Conservation (phyloP, 345 rosid genomes). For the Rhodomyrtus tomentosa region DNA sequence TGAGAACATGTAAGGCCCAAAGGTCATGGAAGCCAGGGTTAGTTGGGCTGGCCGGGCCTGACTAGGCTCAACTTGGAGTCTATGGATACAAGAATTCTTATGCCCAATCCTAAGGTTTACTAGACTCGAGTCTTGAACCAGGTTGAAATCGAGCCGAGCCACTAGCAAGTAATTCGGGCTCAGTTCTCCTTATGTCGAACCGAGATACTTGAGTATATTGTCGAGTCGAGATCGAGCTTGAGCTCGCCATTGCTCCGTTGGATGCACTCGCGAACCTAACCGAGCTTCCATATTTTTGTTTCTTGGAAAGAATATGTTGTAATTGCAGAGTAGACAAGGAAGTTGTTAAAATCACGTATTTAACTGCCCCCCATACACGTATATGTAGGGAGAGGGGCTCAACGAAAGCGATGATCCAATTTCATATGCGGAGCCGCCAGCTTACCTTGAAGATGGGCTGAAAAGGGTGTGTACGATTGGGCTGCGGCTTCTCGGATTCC, state of each 20-base stretch:
- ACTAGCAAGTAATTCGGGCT: neutral
- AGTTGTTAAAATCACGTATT: neutral
- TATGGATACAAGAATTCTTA: too few species aligned
- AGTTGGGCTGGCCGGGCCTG: neutral
- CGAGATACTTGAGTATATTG: too few species aligned
- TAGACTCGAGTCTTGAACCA: neutral
- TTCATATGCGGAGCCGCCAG: neutral
- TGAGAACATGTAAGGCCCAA: neutral
- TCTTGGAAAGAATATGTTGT: rapidly evolving
- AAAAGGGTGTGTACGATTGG: neutral
- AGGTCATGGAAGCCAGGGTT: neutral
- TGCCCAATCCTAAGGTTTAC: neutral
- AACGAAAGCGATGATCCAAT: neutral
- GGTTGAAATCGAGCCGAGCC: neutral
- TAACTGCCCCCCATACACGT: rapidly evolving
- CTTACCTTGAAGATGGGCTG: neutral
- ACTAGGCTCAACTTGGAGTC: too few species aligned
- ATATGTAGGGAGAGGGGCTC: neutral
- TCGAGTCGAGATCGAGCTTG: rapidly evolving
- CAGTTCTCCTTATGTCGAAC: too few species aligned
- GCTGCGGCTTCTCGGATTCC: neutral
- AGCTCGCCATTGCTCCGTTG: neutral
- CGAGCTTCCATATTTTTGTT: neutral
- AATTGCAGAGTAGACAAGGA: neutral
- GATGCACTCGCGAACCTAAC: rapidly evolving